Base-by-base conservation (phyloP, 495 filamentous ascomycete genomes). In the Penicillium cinerascens region DNA sequence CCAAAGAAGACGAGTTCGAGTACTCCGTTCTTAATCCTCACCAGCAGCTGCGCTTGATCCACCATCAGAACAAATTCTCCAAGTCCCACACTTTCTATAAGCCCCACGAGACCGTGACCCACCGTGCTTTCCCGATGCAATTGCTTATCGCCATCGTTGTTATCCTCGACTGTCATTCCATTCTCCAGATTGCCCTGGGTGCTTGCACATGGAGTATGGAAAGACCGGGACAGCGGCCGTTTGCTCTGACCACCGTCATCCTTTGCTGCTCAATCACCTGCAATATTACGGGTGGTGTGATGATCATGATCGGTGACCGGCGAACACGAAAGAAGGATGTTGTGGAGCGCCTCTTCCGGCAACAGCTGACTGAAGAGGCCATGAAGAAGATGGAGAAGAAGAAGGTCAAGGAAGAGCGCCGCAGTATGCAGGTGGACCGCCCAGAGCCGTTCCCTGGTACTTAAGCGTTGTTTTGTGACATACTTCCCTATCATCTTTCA, bases 11-110 rank as follows among this genome's bases (percentile, higher is more conserved):
- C 22, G 69, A 73, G 51, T 59, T 71, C 27, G 79, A 84, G 50
- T 81, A 73, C 49, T 78, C 77, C 1, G 86, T 92, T 1, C 74
- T 92, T 4, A 77, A 73, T 16, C 78, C 77, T 11, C 67, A 74
- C 33, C 82, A 90, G 60, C 84, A 90, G 59, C 68, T 69, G 25
- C 76, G 74, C 29, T 74, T 92, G 11, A 73, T 80, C 33, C 82
- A 91, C 55, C 87, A 92, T 60, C 85, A 90, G 57, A 76, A 70
- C 27, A 91, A 89, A 58, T 86, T 91, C 54, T 74, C 84, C 56
- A 87, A 82, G 45, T 86, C 84, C 0, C 88, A 92, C 60, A 88
- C 86, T 2, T 92, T 90, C 68, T 92, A 91, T 74, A 89, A 88
- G 62, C 88, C 88, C 1, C 87, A 92, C 68, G 88, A 91, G 70